phyloP scores from a whole-genome alignment of 257 asterid species.

The Apocynum venetum region DNA sequence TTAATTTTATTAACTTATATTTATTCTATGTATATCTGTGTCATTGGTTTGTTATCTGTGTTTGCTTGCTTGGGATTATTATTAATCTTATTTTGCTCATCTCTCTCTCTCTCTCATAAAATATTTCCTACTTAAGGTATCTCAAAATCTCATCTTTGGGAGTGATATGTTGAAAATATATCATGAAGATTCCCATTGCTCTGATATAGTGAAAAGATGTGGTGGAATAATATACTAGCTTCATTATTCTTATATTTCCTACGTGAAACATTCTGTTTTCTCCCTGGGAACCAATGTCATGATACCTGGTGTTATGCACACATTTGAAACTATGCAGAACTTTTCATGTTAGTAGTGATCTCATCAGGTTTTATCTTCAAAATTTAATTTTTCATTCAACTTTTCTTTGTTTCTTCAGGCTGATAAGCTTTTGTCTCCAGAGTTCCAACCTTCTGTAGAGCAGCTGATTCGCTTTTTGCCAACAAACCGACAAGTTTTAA shows the following conservation, averaged over 20 bases:
- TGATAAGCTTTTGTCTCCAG: conserved; percentile 89
- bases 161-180: too few species aligned
- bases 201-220: too few species aligned
- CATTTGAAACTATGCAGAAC: background rate
- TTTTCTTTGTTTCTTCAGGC: conserved; percentile 51
- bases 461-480: conserved; percentile 69
- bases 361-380: background rate
- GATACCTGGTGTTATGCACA: background rate
- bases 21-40: background rate
- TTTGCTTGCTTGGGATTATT: background rate
- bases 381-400: background rate
- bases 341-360: background rate
- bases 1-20: background rate
- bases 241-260: background rate
- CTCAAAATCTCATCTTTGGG: background rate
- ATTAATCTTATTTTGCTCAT: background rate
- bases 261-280: background rate
- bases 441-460: conserved; percentile 83
- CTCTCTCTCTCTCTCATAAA: too few species aligned
- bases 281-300: background rate
- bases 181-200: too few species aligned
- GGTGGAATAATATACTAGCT: too few species aligned
- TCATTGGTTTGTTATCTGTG: background rate
- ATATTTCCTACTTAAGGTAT: background rate
- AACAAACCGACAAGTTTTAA: conserved; percentile 70